Conservation (phyloP, 495 filamentous ascomycete species). For the Baudoinia panamericana region DNA sequence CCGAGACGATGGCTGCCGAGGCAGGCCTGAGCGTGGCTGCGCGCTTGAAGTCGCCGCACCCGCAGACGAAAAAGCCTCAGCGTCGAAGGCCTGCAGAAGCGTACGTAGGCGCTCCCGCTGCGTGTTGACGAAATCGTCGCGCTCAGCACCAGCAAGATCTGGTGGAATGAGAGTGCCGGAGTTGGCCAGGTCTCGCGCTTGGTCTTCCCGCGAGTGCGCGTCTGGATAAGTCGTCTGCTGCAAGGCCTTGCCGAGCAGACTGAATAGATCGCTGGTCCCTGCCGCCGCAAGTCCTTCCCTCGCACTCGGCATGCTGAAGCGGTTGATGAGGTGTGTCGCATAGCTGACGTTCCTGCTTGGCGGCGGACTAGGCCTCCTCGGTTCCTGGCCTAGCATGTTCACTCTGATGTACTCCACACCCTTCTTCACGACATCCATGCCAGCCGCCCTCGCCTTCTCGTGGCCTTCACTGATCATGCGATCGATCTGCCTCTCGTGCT, state of each 20-base stretch:
- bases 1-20: conserved; percentile 8
- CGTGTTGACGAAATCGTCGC: conserved; percentile 53
- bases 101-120: conserved; percentile 61
- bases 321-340: conserved; percentile 20
- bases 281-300: conserved; percentile 35
- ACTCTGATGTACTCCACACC: conserved; percentile 62
- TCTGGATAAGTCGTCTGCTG: conserved; percentile 34
- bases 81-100: conserved; percentile 59
- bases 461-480: conserved; percentile 71
- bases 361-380: conserved; percentile 39
- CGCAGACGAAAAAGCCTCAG: conserved; percentile 43
- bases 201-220: conserved; percentile 36
- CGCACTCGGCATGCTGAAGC: conserved; percentile 66
- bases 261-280: conserved; percentile 52
- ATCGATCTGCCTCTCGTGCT: conserved; percentile 85
- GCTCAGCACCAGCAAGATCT: conserved; percentile 42
- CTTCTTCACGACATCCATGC: conserved; percentile 68
- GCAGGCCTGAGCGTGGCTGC: conserved; percentile 1
- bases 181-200: conserved; percentile 40
- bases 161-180: conserved; percentile 56
- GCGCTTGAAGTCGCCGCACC: conserved; percentile 3
- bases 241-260: conserved; percentile 59
- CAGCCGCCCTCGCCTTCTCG: conserved; percentile 64
- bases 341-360: conserved; percentile 27
- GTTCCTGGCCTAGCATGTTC: conserved; percentile 56